phyloP scores from a whole-genome alignment of 2,329 filamentous ascomycete genomes.

The Phaeomoniella chlamydospora region DNA sequence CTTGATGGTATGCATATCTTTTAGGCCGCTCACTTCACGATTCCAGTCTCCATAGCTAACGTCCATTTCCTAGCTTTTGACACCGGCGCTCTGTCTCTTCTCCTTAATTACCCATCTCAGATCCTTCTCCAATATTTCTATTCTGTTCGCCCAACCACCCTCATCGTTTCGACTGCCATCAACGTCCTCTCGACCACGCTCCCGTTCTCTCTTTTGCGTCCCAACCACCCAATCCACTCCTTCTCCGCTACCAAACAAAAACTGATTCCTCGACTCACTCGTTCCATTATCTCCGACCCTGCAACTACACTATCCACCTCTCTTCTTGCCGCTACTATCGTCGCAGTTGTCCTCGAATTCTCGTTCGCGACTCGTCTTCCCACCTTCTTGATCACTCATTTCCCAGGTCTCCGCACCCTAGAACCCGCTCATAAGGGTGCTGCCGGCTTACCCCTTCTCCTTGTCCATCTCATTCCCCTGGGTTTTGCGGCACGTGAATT shows the following conservation, averaged over 20 bases:
- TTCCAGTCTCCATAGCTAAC: background rate
- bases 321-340: conserved; percentile 56
- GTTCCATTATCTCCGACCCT: conserved; percentile 49
- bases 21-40: background rate
- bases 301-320: conserved; percentile 50
- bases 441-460: conserved; percentile 29
- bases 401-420: conserved; percentile 56
- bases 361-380: conserved; percentile 60
- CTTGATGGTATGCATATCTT: conserved; percentile 43
- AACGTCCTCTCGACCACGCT: conserved; percentile 54
- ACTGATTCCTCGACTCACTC: conserved; percentile 36
- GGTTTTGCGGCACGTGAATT: conserved; percentile 62
- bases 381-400: conserved; percentile 57
- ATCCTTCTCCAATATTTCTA: conserved; percentile 72
- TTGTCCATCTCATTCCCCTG: conserved; percentile 46
- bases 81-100: conserved; percentile 47
- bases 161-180: conserved; percentile 48
- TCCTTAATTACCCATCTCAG: conserved; percentile 62
- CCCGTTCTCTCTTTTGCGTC: conserved; percentile 63
- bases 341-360: conserved; percentile 56
- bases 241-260: conserved; percentile 27
- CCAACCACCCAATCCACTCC: conserved; percentile 49
- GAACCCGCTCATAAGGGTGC: conserved; percentile 51
- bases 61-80: conserved; percentile 40
- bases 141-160: conserved; percentile 46